Evolutionary conservation across 2,329 filamentous ascomycete species (phyloP).

Genomic region (Davidsoniella eucalypti): DNA sequence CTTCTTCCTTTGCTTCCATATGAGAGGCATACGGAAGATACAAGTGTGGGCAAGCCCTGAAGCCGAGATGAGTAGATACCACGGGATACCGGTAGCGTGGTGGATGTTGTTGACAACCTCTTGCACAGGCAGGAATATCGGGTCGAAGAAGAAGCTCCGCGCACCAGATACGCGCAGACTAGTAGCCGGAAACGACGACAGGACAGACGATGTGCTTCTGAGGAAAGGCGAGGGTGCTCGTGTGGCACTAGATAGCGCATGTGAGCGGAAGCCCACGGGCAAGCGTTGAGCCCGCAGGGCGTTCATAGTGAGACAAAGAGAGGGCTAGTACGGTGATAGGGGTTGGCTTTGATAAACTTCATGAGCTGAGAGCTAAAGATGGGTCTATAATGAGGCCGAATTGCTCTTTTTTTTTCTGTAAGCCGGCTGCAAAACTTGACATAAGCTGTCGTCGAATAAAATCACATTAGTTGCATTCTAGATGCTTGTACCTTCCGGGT

Average conservation of each 20-base stretch:
- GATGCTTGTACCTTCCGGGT: too few species aligned
- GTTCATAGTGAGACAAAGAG: neutral
- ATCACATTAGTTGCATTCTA: too few species aligned
- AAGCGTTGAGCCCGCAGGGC: neutral
- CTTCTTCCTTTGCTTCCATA: slow-evolving; percentile 16
- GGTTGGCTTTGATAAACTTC: too few species aligned
- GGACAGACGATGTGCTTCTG: neutral
- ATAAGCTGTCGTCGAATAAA: too few species aligned
- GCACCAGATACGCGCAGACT: neutral
- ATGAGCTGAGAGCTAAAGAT: too few species aligned
- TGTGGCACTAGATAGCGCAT: neutral
- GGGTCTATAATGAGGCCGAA: too few species aligned
- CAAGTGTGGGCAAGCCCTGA: slow-evolving; percentile 30
- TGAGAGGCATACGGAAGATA: slow-evolving; percentile 32
- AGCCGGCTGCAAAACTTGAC: too few species aligned
- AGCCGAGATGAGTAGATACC: slow-evolving; percentile 38
- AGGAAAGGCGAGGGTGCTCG: neutral
- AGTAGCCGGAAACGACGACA: too few species aligned
- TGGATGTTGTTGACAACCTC: slow-evolving; percentile 29
- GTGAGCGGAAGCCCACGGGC: neutral
- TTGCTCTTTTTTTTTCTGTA: too few species aligned
- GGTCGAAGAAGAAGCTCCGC: slow-evolving; percentile 10
- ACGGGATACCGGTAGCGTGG: slow-evolving; percentile 27
- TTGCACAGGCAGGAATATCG: slow-evolving; percentile 23
- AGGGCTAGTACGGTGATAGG: neutral